phyloP scores from a whole-genome alignment of 2,329 filamentous ascomycete genomes.

The Monilinia vaccinii-corymbosi region DNA sequence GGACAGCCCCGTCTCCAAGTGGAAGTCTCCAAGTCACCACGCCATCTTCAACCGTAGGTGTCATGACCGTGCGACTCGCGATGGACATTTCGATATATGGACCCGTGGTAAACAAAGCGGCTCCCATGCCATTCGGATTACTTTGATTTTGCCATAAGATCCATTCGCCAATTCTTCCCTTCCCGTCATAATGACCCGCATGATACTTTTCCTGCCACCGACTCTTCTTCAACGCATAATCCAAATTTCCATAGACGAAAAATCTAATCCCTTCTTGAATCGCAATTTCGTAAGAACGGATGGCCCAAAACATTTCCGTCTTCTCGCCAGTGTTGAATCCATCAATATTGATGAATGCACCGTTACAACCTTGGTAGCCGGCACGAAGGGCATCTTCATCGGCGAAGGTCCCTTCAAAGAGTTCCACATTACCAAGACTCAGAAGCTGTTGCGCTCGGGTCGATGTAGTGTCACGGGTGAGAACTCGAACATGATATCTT shows the following conservation, averaged over 20 bases:
- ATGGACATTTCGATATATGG: conserved; percentile 41
- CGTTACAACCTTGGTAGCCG: conserved; percentile 37
- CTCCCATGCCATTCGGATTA: conserved; percentile 30
- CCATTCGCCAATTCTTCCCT: conserved; percentile 38
- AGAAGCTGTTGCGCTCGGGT: conserved; percentile 35
- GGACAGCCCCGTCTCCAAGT: conserved; percentile 33
- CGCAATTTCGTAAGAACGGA: conserved; percentile 35
- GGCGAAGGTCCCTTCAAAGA: conserved; percentile 40
- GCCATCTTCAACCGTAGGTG: conserved; percentile 33
- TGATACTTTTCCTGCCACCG: conserved; percentile 38
- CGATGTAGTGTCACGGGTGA: conserved; percentile 39
- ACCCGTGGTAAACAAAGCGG: conserved; percentile 34
- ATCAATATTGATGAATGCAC: conserved; percentile 46
- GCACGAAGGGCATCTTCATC: conserved; percentile 36
- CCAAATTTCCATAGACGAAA: conserved; percentile 41
- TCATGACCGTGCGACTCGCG: conserved; percentile 32
- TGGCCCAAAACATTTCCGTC: conserved; percentile 40
- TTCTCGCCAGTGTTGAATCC: conserved; percentile 46
- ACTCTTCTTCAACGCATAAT: conserved; percentile 40
- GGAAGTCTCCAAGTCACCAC: conserved; percentile 36
- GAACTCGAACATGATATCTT: conserved; percentile 36
- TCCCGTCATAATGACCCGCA: conserved; percentile 40
- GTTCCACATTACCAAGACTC: conserved; percentile 36
- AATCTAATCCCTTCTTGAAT: conserved; percentile 36
- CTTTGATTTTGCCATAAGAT: conserved; percentile 35